A percentile compares a stretch with the other conserved stretches of the same genome.
phyloP scores from a whole-genome alignment of 768 basidiomycete genomes.

The Galerina marginata region DNA sequence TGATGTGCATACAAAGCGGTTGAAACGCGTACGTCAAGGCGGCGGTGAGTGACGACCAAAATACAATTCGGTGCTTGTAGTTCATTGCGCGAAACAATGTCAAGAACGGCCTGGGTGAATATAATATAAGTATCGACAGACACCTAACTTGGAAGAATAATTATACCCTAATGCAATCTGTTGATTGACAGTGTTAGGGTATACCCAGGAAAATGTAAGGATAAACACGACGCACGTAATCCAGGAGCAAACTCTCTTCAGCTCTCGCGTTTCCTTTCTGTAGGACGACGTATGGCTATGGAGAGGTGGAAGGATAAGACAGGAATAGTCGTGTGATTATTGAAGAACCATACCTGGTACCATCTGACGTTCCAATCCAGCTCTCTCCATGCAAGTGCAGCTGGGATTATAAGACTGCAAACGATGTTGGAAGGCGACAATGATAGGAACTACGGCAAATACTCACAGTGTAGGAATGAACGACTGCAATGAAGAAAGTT shows the following conservation, averaged over 20 bases:
- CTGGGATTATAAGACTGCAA: constrained; percentile 51
- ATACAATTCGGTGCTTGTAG: constrained; percentile 60
- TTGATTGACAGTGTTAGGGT: neutral
- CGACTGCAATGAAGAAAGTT: constrained; percentile 40
- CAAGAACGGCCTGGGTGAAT: constrained; percentile 43
- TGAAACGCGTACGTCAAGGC: constrained; percentile 54
- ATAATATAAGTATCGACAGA: constrained; percentile 6
- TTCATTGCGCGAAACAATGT: constrained; percentile 50
- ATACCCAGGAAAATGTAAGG: neutral
- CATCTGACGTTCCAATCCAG: constrained; percentile 59
- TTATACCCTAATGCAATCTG: constrained; percentile 52
- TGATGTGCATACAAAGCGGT: constrained; percentile 52
- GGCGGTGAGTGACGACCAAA: constrained; percentile 56
- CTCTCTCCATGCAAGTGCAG: constrained; percentile 53
- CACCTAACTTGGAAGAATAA: neutral
- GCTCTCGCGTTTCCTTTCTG: constrained; percentile 57
- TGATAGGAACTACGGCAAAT: neutral
- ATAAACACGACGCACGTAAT: constrained; percentile 56
- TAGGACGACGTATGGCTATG: constrained; percentile 66
- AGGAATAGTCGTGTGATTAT: neutral
- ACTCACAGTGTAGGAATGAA: constrained; percentile 61
- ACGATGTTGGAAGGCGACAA: neutral
- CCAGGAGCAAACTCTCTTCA: constrained; percentile 64
- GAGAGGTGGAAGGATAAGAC: neutral
- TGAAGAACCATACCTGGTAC: constrained; percentile 54